Evolutionary conservation across 306 rosid genomes (phyloP).

Genomic region (Pterocarpus santalinus): DNA sequence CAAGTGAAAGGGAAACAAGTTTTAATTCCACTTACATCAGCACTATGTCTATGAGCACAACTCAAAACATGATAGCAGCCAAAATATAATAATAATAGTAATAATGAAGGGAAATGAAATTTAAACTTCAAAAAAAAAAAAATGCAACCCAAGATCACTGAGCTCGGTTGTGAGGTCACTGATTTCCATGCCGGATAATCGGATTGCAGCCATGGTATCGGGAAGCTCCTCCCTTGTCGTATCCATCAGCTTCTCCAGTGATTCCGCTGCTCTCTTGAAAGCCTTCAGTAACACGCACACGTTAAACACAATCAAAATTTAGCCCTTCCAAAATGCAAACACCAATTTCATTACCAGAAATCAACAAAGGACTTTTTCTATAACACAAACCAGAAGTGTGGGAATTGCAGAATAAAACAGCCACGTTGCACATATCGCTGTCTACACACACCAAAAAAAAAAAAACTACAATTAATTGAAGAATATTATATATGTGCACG

Average conservation of each 20-base stretch:
- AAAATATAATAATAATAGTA: background rate
- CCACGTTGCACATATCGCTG: slow-evolving; percentile 83
- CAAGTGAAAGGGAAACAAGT: background rate
- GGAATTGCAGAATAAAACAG: slow-evolving; percentile 92
- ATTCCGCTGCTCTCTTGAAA: slow-evolving; percentile 90
- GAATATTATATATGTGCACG: background rate
- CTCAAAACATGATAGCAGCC: background rate
- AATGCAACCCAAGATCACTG: slow-evolving; percentile 76
- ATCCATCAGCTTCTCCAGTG: slow-evolving; percentile 92
- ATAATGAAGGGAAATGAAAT: background rate
- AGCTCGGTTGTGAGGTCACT: slow-evolving; percentile 89
- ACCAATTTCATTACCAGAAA: slow-evolving; percentile 1
- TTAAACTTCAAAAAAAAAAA: background rate
- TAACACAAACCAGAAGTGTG: slow-evolving; percentile 78
- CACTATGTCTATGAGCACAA: background rate
- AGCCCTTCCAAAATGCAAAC: slow-evolving; percentile 20
- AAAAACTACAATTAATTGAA: slow-evolving; percentile 13
- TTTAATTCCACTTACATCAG: background rate
- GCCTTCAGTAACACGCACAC: slow-evolving; percentile 58
- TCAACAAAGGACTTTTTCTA: background rate
- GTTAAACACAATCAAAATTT: slow-evolving; percentile 25
- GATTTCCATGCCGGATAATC: slow-evolving; percentile 96
- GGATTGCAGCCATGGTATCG: slow-evolving; percentile 85
- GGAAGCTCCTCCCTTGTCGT: slow-evolving; percentile 91
- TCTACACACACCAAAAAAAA: slow-evolving; percentile 48